Base-by-base conservation (phyloP, 495 filamentous ascomycete species). In the Xylaria acuta region DNA sequence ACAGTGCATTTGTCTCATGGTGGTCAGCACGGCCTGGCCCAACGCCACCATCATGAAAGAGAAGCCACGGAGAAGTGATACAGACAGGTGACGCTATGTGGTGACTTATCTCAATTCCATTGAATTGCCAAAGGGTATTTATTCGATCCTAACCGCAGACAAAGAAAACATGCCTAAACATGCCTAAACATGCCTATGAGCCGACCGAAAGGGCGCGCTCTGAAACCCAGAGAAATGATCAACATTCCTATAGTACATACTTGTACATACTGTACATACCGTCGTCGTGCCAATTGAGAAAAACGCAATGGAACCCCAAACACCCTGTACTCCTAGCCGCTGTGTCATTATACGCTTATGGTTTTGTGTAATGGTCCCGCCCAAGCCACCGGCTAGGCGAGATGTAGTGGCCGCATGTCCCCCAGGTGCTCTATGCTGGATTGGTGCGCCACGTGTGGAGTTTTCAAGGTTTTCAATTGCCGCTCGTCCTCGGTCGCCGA, bases 341-440 rank as follows among this genome's bases (percentile, higher is more conserved):
- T 20, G 59, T 64, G 36, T 3, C 47, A 43, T 71, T 32, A 64
- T 43, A 54, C 59, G 22, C 41, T 25, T 36, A 43, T 56, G 30
- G 41, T 11, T 51, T 30, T 62, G 41, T 54, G 54, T 70, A 18
- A 63, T 36, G 20, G 25, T 41, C 47, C 53, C 43, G 9, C 69
- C 32, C 22, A 38, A 36, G 22, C 34, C 18, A 14, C 25, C 22
- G 40, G 8, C 36, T 71, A 71, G 2, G 59, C 43, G 14, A 71
- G 8, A 45, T 64, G 62, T 25, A 59, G 40, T 69, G 54, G 25
- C 18, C 53, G 67, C 63, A n/a, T 66, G 16, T 49, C 60, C 3
- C 40, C 59, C 40, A 72, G 40, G 38, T 20, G 47, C 43, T 72
- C 70, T 60, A 72, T 67, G n/a, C 70, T 72, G 25, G 38, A 59